Evolutionary conservation across 495 filamentous ascomycete species (phyloP), one percentile per base, ranked within the genome.

Genomic region (Patellaria atrata): DNA sequence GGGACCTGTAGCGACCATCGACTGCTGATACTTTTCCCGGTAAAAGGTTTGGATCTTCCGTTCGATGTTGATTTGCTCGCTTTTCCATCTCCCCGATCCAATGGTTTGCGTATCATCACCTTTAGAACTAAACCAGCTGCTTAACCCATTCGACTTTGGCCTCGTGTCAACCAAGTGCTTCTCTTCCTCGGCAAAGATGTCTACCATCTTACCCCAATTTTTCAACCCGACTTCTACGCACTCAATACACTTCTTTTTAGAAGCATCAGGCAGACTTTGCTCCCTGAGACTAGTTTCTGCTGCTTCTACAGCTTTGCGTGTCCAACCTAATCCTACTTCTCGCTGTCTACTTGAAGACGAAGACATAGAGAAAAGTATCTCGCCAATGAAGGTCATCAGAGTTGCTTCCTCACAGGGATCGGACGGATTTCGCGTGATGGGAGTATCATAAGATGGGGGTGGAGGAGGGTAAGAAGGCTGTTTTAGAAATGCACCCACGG

Each of bases 361-460:
- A 9, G 67, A 63, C 5, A 67, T 67, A 1, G 83, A 70, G 60
- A 78, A 96, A 30, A 97, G 57, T 41, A 96, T 85, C 61, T 97
- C 89, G 35, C 87, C 91, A 37, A 97, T 84, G 56, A 93, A 83
- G 13, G 79, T 67, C 73, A 85, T 80, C 3, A 94, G 58, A 4
- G 68, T 79, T 3, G 83, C 84, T 53, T 93, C 82, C 32, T 83
- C 78, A 63, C 89, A 94, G 19, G 65, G 57, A 33, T 79, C 73
- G 17, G 60, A 58, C 0, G 65, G 37, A 20, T 68, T 67, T 22
- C 78, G 75, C 3, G 63, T 34, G 0, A 82, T 73, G 0, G 77
- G 67, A 11, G 66, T 54, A 28, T 79, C 67, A 19, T 83, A 84
- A 18, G 77, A 71, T 6, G 65, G 58, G 0, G 70, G 73, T 0